Evolutionary conservation across 169 alveolate genomes (phyloP), one percentile per base, ranked within the genome.

Genomic region (Cytauxzoon felis): DNA sequence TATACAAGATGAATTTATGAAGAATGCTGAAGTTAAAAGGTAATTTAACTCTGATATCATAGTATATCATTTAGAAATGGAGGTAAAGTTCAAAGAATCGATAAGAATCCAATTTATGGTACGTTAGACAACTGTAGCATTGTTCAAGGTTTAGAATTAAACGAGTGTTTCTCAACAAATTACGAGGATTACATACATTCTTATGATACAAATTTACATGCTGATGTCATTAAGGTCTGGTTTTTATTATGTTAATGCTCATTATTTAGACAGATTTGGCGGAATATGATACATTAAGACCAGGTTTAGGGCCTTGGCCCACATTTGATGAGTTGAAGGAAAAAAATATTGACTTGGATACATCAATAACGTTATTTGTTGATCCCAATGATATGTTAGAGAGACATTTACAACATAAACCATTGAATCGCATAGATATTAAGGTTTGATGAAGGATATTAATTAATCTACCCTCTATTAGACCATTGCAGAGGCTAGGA

Each of bases 221-320:
- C 56, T 32, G 65, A 66, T 2, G 13, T n/a, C 16, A 21, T 47
- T 7, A 53, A 64, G 76, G 32, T 4, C 27, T 24, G 51, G 34
- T 36, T 66, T 23, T 13, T 58, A 5, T 33, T 54, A 49, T 48
- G 83, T 48, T 40, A 58, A 56, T n/a, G n/a, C n/a, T n/a, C n/a
- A n/a, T n/a, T 42, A 54, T 65, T 72, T 50, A 56, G 79, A 70
- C 72, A 59, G 91, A 85, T 26, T 43, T 85, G 27, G 80, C 91
- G 3, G 91, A 72, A 45, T 85, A 85, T 41, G 91, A 85, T 40
- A 72, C 67, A 11, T 53, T 80, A 7, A 42, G 71, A 32, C 76
- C 52, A 36, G 91, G 91, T 5, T 53, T 85, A 9, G 91, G 84
- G 0, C 87, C 88, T 2, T 85, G 91, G 91, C 91, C 91, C 27